Evolutionary conservation across 2,329 filamentous ascomycete genomes (phyloP).

Genomic region (Aspergillus neoniger): DNA sequence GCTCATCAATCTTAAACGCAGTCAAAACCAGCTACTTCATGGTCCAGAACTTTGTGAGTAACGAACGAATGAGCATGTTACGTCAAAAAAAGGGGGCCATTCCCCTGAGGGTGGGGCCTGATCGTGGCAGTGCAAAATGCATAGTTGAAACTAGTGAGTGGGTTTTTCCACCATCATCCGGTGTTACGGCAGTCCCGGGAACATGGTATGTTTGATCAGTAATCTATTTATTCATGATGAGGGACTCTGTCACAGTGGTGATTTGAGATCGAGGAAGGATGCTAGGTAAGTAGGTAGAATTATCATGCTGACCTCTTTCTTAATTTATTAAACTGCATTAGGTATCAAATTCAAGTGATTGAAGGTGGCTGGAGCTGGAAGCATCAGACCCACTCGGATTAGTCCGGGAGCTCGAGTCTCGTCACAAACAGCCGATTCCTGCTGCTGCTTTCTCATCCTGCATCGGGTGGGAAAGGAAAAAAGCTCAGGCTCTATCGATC

Average conservation of each 20-base stretch:
- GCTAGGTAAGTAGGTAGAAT: neutral
- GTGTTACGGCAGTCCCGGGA: neutral
- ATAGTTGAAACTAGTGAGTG: neutral
- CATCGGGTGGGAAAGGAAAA: too few species aligned
- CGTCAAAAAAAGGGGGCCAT: neutral
- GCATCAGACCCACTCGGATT: neutral
- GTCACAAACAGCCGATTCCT: neutral
- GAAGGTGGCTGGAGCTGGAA: neutral
- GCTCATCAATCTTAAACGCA: too few species aligned
- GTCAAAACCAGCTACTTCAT: too few species aligned
- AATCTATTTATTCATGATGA: neutral
- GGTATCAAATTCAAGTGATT: too few species aligned
- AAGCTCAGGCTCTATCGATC: neutral
- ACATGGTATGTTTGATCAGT: neutral
- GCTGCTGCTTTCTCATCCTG: neutral
- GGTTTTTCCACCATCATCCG: neutral
- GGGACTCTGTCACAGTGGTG: neutral
- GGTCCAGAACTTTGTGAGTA: too few species aligned
- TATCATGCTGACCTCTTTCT: neutral
- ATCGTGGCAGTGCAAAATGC: conserved; percentile 1
- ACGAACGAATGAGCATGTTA: neutral
- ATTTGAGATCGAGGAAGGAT: neutral
- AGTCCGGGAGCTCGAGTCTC: neutral
- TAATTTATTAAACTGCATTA: too few species aligned
- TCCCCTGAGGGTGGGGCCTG: conserved; percentile 1